These are phyloP conservation scores for Termitomyces sp. DNA, from an alignment of 768 basidiomycete species.

Conservation along the genomic window DNA sequence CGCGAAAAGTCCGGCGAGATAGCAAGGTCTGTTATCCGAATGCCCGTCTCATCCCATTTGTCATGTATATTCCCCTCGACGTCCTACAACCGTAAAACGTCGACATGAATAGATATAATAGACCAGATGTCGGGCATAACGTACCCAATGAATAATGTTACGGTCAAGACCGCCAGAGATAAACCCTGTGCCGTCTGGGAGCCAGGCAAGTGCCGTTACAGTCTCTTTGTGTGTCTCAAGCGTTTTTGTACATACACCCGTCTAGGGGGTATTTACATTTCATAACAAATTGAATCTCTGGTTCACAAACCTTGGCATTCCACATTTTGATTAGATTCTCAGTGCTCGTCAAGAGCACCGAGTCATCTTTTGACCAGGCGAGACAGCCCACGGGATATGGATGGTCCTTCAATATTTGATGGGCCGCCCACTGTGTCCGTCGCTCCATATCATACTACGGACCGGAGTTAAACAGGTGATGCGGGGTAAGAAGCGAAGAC, in stretches of 20 bases:
- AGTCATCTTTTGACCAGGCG: constrained; percentile 91
- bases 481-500: constrained; percentile 4
- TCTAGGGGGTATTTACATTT: constrained; percentile 35
- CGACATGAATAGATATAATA: neutral
- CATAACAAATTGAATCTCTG: neutral
- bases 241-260: constrained; percentile 62
- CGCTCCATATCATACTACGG: constrained; percentile 9
- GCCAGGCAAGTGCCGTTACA: constrained; percentile 83
- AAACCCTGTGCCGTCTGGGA: constrained; percentile 86
- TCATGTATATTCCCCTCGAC: constrained; percentile 66
- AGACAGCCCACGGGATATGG: constrained; percentile 72
- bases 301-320: constrained; percentile 67
- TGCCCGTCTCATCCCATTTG: constrained; percentile 61
- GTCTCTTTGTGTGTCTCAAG: constrained; percentile 73
- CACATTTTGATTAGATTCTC: constrained; percentile 84
- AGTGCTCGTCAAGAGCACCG: constrained; percentile 74
- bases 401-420: constrained; percentile 69
- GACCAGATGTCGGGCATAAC: neutral
- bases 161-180: constrained; percentile 86
- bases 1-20: constrained; percentile 80
- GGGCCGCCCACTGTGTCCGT: constrained; percentile 49
- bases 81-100: constrained; percentile 43
- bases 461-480: neutral
- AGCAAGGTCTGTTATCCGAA: constrained; percentile 84
- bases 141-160: constrained; percentile 79